phyloP scores from a whole-genome alignment of 768 basidiomycete species.

The Phlebiopsis flavidoalba region DNA sequence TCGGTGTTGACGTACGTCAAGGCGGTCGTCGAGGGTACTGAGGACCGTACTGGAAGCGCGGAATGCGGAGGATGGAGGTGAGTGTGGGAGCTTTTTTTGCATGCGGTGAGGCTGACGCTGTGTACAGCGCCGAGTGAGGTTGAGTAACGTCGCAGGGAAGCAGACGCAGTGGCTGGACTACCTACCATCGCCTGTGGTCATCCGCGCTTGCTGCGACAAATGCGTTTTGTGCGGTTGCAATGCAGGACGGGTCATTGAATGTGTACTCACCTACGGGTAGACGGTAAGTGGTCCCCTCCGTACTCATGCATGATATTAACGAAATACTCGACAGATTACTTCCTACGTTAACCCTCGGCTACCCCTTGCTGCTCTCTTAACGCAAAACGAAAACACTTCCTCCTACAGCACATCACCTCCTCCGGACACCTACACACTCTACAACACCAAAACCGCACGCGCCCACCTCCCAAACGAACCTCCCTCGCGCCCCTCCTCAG shows the following conservation, averaged over 20 bases:
- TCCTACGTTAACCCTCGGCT: constrained; percentile 69
- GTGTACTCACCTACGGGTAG: constrained; percentile 84
- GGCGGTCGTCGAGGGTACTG: constrained; percentile 56
- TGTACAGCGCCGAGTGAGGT: constrained; percentile 53
- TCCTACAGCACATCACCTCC: constrained; percentile 72
- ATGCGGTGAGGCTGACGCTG: background rate
- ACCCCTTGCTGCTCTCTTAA: constrained; percentile 67
- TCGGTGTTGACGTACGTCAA: constrained; percentile 31
- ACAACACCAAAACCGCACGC: constrained; percentile 40
- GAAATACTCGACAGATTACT: constrained; percentile 50
- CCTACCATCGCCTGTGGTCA: constrained; percentile 67
- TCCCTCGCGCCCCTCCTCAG: constrained; percentile 58
- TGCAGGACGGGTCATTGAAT: constrained; percentile 74
- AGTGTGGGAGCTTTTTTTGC: constrained; percentile 15
- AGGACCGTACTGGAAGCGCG: constrained; percentile 69
- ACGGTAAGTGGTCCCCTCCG: constrained; percentile 43
- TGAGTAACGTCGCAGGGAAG: constrained; percentile 52
- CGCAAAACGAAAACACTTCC: constrained; percentile 51
- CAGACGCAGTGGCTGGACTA: constrained; percentile 90
- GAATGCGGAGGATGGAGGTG: constrained; percentile 68
- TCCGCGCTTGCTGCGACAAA: constrained; percentile 58
- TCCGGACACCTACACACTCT: constrained; percentile 69
- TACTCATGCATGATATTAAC: background rate
- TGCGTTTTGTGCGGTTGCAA: constrained; percentile 69
- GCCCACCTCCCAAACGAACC: constrained; percentile 61